Base-by-base conservation (phyloP, 2,329 filamentous ascomycete genomes). In the Zasmidium angulare region DNA sequence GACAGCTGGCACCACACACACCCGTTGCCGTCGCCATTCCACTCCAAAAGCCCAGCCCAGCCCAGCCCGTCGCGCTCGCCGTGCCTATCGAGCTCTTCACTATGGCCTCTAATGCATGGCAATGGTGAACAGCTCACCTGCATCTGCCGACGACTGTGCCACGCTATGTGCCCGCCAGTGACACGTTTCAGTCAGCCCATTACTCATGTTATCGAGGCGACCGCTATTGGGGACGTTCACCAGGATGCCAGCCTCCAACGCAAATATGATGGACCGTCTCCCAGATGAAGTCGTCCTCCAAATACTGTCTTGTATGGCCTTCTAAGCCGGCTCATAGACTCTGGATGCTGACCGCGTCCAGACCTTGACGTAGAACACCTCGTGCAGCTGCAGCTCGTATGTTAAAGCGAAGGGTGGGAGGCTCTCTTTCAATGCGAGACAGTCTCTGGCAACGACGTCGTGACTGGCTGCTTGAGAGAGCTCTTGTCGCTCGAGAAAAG, bases 331-430 rank as follows among this genome's bases (percentile, higher is more conserved):
- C 10, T 12, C 36, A 51, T 48, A 26, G 46, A 23, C 20, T 14
- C 51, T 19, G 4, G 11, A 26, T 51, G 56, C 66, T 68, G 56
- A 66, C 59, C 10, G 21, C 47, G 21, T 21, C 40, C 70, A 89
- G 86, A 82, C 69, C 83, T 92, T 63, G 79, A 84, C n/a, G 81
- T 86, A 17, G 69, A 72, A 46, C 84, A 91, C 63, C 82, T 93
- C 60, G 84, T 88, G 58, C 81, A 75, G 56, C 78, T 93, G 31
- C 90, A 93, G 75, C 81, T 84, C 20, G 85, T 91, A n/a, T n/a
- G n/a, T n/a, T n/a, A n/a, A n/a, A n/a, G n/a, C n/a, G n/a, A n/a
- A n/a, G n/a, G n/a, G n/a, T n/a, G n/a, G n/a, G n/a, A n/a, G n/a
- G n/a, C n/a, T n/a, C n/a, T n/a, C n/a, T n/a, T n/a, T n/a, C n/a